Conservation (phyloP, 2,329 filamentous ascomycete genomes). For the Penicillium sp. region DNA sequence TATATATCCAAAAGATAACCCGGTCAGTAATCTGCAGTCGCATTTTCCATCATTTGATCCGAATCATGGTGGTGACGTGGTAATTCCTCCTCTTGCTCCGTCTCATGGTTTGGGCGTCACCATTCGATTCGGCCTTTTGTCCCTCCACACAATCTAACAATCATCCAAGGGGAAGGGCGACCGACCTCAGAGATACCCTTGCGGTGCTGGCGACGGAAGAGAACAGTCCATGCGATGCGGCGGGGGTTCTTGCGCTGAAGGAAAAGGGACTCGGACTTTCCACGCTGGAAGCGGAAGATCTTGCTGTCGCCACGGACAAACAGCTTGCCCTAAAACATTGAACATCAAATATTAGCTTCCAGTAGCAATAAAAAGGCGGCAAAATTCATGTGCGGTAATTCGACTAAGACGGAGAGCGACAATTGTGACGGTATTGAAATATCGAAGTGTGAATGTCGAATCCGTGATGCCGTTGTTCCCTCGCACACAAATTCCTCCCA, state of each 20-base stretch:
- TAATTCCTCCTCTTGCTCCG: conserved; percentile 17
- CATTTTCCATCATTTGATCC: conserved; percentile 4
- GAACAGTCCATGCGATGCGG: conserved; percentile 96
- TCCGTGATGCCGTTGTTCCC: conserved; percentile 14
- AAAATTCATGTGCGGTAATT: conserved; percentile 9
- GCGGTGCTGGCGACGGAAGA: conserved; percentile 98
- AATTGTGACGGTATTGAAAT: conserved; percentile 3
- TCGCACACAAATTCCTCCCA: conserved; percentile 17
- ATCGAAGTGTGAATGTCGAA: conserved; percentile 8
- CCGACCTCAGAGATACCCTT: conserved; percentile 99
- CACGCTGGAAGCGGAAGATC: conserved; percentile 99
- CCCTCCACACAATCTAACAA: conserved; percentile 14
- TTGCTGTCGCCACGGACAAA: conserved; percentile 99
- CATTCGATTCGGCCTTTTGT: conserved; percentile 6
- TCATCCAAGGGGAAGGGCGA: conserved; percentile 29
- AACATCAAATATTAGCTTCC: conserved; percentile 33
- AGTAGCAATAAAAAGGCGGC: neutral
- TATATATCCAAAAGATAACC: conserved; percentile 49
- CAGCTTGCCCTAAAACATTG: conserved; percentile 80
- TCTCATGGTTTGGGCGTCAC: neutral
- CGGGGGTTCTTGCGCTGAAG: conserved; percentile 99
- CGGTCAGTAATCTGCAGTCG: conserved; percentile 27
- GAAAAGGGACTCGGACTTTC: conserved; percentile 99
- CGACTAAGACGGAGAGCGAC: conserved; percentile 5
- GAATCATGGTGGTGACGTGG: neutral